Base-by-base conservation (phyloP, 345 rosid species). In the Gossypium bickii region DNA sequence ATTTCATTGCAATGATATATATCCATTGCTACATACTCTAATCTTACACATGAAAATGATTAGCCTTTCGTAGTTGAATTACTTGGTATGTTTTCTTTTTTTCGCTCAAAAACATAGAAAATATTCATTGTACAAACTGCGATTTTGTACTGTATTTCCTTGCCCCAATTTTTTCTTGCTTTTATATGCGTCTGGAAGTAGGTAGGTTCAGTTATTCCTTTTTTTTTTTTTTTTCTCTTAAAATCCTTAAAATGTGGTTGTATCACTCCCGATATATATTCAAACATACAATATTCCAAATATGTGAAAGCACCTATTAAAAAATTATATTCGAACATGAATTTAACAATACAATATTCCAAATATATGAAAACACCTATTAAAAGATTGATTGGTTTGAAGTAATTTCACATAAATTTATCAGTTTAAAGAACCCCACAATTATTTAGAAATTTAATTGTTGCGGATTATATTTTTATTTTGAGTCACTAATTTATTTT, bases 11-110 rank as follows among this genome's bases (percentile, higher is more conserved):
- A 78, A 68, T 47, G 70, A 61, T 13, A 71, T 88, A 25, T 83
- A 81, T 76, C 70, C 68, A 38, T 72, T 88, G 48, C 85, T 88
- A 49, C 83, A 80, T 79, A 77, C 72, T 34, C 73, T 90, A 81
- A 85, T 77, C 79, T 77, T 82, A 76, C 88, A 90, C 67, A 82
- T 85, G 82, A 83, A 80, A 80, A 67, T 75, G 74, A 18, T 72
- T 9, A 70, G 74, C 75, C 51, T 69, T 9, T 63, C 43, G 60
- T 75, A 57, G 70, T 51, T 27, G 41, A 22, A 67, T 22, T 5
- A 13, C 57, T 48, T 67, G 49, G 47, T 15, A 11, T 48, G 43
- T 62, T 57, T 12, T 9, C 52, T 1, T 15, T 67, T 67, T 9
- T 24, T 8, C 1, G 1, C 48, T 67, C 22, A 67, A 24, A 12